Base-by-base conservation (phyloP, 2,329 filamentous ascomycete genomes). In the Teratosphaeria viscida region DNA sequence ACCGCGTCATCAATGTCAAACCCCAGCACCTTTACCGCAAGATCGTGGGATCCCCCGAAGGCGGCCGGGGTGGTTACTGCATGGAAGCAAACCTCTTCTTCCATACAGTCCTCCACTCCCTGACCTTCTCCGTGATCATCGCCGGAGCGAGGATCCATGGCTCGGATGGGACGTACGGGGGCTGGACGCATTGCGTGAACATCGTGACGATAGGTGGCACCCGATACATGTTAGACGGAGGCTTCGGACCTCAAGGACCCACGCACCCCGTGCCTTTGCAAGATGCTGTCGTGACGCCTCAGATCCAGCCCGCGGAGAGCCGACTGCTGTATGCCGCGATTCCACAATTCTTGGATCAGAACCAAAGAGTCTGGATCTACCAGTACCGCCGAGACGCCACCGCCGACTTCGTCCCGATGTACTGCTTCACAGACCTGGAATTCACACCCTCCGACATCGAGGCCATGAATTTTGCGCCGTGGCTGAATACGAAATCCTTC, bases 361-460 rank as follows among this genome's bases (percentile, higher is more conserved):
- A 23, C 27, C 74, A 76, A 57, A 71, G 75, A 16, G 61, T 78
- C 7, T 78, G 77, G 76, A 71, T 77, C 2, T 77, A 74, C 57
- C 72, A 78, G 59, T 59, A 59, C 34, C 37, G 62, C 19, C 72
- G 0, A 72, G 78, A 14, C 3, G 19, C 8, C n/a, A 16, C n/a
- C 0, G 74, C 71, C 52, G 74, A 77, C 2, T 91, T 85, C 82
- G 75, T 78, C 32, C 74, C 81, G 1, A 81, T 78, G 61, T 89
- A 89, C 71, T 82, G 79, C 61, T 91, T 90, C 70, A 78, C 80
- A 2, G 83, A 87, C 58, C 73, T 81, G 23, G 85, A 88, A 71
- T 88, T 87, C 71, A 69, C 82, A 26, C 79, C 78, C 2, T 68
- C 73, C 29, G 86, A 89, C 71, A 87, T 84, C 66, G 77, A 76